Conservation (phyloP, 2,329 filamentous ascomycete species). For the Orbilia javanica region DNA sequence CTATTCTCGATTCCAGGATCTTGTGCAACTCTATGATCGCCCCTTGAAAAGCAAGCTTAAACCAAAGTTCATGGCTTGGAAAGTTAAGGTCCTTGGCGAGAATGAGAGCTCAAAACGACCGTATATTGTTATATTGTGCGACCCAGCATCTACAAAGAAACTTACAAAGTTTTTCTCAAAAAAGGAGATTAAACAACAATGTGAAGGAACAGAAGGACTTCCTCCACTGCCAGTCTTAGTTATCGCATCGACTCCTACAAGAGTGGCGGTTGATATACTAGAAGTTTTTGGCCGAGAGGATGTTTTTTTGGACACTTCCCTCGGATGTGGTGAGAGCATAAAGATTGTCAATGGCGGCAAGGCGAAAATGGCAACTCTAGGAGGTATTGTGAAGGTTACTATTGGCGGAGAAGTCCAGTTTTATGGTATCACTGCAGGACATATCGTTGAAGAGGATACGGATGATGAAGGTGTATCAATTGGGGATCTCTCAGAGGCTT, state of each 20-base stretch:
- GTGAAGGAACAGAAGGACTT: slow-evolving; percentile 27
- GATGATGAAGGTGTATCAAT: neutral
- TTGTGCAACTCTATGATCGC: slow-evolving; percentile 52
- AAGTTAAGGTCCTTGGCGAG: slow-evolving; percentile 61
- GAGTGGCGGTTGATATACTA: neutral
- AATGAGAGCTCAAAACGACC: slow-evolving; percentile 59
- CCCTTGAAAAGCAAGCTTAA: slow-evolving; percentile 49
- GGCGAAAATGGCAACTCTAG: slow-evolving; percentile 37
- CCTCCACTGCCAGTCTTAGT: slow-evolving; percentile 35
- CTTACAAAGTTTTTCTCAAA: slow-evolving; percentile 60
- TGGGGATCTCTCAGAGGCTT: neutral
- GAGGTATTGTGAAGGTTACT: slow-evolving; percentile 31
- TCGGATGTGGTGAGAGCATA: slow-evolving; percentile 39
- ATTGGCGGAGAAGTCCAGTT: slow-evolving; percentile 8
- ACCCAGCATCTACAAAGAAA: slow-evolving; percentile 48
- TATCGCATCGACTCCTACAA: slow-evolving; percentile 19
- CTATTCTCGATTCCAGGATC: slow-evolving; percentile 53
- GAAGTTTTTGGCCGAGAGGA: slow-evolving; percentile 30
- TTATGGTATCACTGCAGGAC: slow-evolving; percentile 37
- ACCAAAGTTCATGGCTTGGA: slow-evolving; percentile 57
- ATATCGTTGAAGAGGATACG: slow-evolving; percentile 12
- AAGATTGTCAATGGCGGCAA: slow-evolving; percentile 30
- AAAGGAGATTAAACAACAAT: slow-evolving; percentile 47
- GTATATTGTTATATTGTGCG: slow-evolving; percentile 61
- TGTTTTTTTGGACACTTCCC: neutral